Conservation (phyloP, 1,284 basidiomycete genomes). For the Ustilago bromivora region DNA sequence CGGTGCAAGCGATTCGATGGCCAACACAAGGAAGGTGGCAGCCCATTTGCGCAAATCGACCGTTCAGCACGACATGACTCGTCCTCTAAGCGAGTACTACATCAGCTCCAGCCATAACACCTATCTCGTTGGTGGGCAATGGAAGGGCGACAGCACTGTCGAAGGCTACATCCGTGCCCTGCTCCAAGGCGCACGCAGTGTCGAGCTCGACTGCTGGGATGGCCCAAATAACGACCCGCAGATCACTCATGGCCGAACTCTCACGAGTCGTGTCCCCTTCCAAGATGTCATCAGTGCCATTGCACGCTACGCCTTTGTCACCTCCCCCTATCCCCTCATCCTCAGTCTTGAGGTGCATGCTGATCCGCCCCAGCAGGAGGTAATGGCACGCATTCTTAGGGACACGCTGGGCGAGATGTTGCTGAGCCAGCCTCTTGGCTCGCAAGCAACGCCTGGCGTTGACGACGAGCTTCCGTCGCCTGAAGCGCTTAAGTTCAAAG, state of each 20-base stretch:
- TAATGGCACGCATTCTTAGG: slow-evolving; percentile 81
- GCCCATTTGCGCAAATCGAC: slow-evolving; percentile 48
- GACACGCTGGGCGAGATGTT: slow-evolving; percentile 83
- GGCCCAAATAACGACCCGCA: slow-evolving; percentile 75
- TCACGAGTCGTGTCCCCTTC: slow-evolving; percentile 87
- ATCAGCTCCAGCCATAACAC: slow-evolving; percentile 97
- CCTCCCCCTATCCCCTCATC: slow-evolving; percentile 93
- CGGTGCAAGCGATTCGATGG: slow-evolving; percentile 34
- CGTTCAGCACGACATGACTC: slow-evolving; percentile 74
- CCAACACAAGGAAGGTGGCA: slow-evolving; percentile 40
- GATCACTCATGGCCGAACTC: slow-evolving; percentile 88
- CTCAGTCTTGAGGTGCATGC: slow-evolving; percentile 96
- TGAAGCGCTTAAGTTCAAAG: slow-evolving; percentile 81
- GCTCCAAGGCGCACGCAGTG: slow-evolving; percentile 88
- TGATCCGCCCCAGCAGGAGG: slow-evolving; percentile 82
- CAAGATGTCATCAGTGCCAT: slow-evolving; percentile 89
- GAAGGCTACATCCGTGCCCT: slow-evolving; percentile 96
- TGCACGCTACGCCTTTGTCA: slow-evolving; percentile 89
- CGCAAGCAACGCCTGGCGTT: slow-evolving; percentile 69
- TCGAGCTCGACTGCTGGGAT: slow-evolving; percentile 88
- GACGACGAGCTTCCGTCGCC: slow-evolving; percentile 80
- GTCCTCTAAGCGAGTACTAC: slow-evolving; percentile 87
- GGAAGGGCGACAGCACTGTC: slow-evolving; percentile 90
- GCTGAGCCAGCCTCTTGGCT: slow-evolving; percentile 60
- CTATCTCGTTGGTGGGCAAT: slow-evolving; percentile 93